Conservation (phyloP, 495 filamentous ascomycete species). For the Bacidia gigantensis region DNA sequence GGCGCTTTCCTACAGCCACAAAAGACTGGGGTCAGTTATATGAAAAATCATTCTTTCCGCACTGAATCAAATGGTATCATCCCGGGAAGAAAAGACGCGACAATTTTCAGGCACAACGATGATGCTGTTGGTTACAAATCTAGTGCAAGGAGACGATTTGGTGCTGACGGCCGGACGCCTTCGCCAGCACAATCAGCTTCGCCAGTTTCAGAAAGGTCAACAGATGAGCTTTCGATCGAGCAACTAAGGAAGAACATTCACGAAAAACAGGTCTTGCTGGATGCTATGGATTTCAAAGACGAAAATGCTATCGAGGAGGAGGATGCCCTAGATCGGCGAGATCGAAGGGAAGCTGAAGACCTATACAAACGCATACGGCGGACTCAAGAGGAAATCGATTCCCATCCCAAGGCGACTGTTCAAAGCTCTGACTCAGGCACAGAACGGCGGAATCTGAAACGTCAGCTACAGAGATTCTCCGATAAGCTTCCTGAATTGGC, state of each 20-base stretch:
- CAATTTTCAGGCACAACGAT: constrained; percentile 90
- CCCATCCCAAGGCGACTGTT: constrained; percentile 66
- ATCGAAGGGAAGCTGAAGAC: constrained; percentile 85
- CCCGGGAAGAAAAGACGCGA: constrained; percentile 74
- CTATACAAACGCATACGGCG: constrained; percentile 83
- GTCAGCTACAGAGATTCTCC: constrained; percentile 75
- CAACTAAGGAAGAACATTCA: constrained; percentile 86
- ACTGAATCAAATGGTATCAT: constrained; percentile 34
- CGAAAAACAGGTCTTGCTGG: constrained; percentile 90
- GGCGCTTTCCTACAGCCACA: constrained; percentile 82
- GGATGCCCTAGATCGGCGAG: constrained; percentile 76
- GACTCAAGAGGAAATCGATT: constrained; percentile 95
- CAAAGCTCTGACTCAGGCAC: constrained; percentile 67
- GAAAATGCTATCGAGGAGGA: constrained; percentile 83
- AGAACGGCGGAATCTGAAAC: constrained; percentile 70
- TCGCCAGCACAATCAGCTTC: constrained; percentile 55
- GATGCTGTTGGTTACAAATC: constrained; percentile 76
- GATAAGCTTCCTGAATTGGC: constrained; percentile 87
- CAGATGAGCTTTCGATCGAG: constrained; percentile 72
- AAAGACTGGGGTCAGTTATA: constrained; percentile 92
- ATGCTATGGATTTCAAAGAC: constrained; percentile 94
- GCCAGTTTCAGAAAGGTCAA: constrained; percentile 52
- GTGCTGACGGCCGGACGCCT: constrained; percentile 62
- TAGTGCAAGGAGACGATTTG: constrained; percentile 73
- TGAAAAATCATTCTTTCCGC: constrained; percentile 91